phyloP scores from a whole-genome alignment of 345 rosid species.

The Noccaea caerulescens region DNA sequence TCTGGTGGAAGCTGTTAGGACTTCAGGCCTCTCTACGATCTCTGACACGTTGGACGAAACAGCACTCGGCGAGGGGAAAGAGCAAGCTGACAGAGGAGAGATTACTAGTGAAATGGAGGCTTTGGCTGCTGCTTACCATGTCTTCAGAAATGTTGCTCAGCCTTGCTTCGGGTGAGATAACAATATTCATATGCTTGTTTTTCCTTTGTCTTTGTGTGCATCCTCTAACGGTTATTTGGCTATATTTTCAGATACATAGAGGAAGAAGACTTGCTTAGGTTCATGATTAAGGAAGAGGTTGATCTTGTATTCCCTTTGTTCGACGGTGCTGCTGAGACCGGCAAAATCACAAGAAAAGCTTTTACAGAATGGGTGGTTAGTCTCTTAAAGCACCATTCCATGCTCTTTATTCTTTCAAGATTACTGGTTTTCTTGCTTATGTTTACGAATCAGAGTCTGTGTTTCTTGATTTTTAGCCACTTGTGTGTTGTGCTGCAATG shows the following conservation, averaged over 20 bases:
- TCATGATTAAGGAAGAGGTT: constrained; percentile 90
- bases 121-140: constrained; percentile 63
- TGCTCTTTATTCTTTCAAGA: constrained; percentile 11
- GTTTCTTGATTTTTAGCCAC: constrained; percentile 12
- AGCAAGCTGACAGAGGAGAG: constrained; percentile 59
- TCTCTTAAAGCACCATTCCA: background rate
- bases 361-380: constrained; percentile 84
- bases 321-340: constrained; percentile 59
- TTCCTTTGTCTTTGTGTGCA: background rate
- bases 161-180: constrained; percentile 55
- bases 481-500: constrained; percentile 3
- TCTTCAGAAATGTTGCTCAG: constrained; percentile 65
- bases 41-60: constrained; percentile 71
- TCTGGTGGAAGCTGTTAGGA: constrained; percentile 71
- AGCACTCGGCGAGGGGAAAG: constrained; percentile 43
- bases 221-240: constrained; percentile 19
- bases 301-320: constrained; percentile 73
- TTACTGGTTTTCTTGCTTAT: background rate
- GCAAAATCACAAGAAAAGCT: constrained; percentile 63
- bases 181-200: background rate
- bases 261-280: constrained; percentile 72
- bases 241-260: constrained; percentile 58
- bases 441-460: background rate
- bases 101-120: constrained; percentile 89
- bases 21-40: constrained; percentile 70